Evolutionary conservation across 2,329 filamentous ascomycete species (phyloP), one percentile per base, ranked within the genome.

Genomic region (Aquanectria penicillioides): DNA sequence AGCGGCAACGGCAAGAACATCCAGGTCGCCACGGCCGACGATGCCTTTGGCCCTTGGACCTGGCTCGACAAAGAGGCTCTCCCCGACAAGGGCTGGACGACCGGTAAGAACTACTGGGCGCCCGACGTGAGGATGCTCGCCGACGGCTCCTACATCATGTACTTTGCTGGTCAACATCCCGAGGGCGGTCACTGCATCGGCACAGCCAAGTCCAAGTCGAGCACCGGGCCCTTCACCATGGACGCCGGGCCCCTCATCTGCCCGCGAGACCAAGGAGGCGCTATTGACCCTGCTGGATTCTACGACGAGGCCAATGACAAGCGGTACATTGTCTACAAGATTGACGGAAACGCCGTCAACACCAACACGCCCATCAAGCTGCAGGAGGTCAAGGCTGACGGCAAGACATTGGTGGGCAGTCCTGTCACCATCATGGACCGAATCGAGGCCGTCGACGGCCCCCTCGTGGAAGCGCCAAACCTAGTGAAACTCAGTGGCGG

Each of bases 251-350:
- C 85, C 0, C 76, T 88, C 28, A 80, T 80, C 15, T 89, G 87
- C 64, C 80, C 81, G 1, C 67, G 80, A 1, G 75, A 76, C 5
- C 68, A 78, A 49, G 87, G 87, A 17, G 87, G 87, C 28, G 82
- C 86, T 15, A 90, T 90, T 65, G 88, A 91, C 66, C 77, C 87
- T 0, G 77, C 83, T 0, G 86, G 84, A 4, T 90, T 89, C 72
- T 66, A 74, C 10, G 87, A 90, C 67, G 69, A 71, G 10, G 79
- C 81, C 37, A 75, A 71, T 17, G 83, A 83, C 25, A 79, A 72
- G 26, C 80, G 81, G 6, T 90, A 88, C 68, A 78, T 90, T 5
- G 74, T 84, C 9, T 91, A 88, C 77, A 91, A 90, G 72, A 77
- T 89, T 22, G 88, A 91, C 71, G 87, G 87, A 31, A 90, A 89